Evolutionary conservation across 1,284 basidiomycete genomes (phyloP).

Genomic region (Irpex sp.): DNA sequence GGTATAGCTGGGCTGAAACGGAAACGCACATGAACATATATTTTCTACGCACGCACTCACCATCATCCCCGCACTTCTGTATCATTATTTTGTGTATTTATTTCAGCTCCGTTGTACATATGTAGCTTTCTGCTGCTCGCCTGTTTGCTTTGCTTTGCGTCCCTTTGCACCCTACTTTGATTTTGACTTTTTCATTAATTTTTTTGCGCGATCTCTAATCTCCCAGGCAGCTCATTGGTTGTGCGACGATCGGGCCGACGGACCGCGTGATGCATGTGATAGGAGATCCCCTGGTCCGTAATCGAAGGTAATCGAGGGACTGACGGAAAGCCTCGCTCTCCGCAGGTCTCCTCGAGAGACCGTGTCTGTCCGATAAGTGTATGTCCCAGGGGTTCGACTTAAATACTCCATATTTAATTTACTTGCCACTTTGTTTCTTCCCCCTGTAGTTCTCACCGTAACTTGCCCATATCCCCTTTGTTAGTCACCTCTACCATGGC

Average conservation of each 20-base stretch:
- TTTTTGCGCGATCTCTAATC: no score
- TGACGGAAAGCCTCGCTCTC: not conserved
- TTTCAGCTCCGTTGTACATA: not conserved
- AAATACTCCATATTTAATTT: not conserved
- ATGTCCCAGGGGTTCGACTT: not conserved
- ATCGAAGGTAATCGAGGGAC: not conserved
- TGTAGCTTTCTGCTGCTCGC: not conserved
- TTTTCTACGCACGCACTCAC: not conserved
- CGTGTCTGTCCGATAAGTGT: not conserved
- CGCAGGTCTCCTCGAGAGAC: not conserved
- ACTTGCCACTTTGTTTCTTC: not conserved
- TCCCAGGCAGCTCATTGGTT: not conserved
- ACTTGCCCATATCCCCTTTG: constrained; percentile 9
- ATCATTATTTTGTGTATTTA: constrained; percentile 16
- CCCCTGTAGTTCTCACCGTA: constrained; percentile 2
- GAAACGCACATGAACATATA: constrained; percentile 42
- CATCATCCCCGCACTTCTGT: constrained; percentile 4
- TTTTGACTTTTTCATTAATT: no score
- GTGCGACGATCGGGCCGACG: constrained; percentile 1
- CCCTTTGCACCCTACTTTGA: no score
- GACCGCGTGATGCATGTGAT: constrained; percentile 8
- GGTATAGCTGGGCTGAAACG: constrained; percentile 51
- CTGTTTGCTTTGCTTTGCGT: not conserved
- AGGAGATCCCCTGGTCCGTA: not conserved
- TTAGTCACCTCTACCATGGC: constrained; percentile 7